Conservation (phyloP, 1,284 basidiomycete species). For the Amylostereum chailletii region DNA sequence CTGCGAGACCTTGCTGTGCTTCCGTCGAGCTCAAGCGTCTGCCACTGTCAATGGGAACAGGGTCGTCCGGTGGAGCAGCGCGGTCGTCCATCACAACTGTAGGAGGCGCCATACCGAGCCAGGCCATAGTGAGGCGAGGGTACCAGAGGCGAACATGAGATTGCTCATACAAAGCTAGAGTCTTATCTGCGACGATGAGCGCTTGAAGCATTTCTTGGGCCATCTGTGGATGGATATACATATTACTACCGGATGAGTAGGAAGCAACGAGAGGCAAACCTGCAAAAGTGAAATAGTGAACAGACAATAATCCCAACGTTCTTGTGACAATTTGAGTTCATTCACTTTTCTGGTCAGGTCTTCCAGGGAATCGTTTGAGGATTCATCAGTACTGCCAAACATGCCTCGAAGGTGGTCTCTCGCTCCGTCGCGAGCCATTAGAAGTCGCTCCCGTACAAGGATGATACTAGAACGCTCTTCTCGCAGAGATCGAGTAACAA, state of each 20-base stretch:
- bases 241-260: not conserved
- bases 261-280: slow-evolving; percentile 19
- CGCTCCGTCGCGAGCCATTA: slow-evolving; percentile 21
- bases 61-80: slow-evolving; percentile 18
- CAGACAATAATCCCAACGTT: slow-evolving; percentile 29
- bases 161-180: slow-evolving; percentile 25
- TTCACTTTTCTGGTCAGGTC: slow-evolving; percentile 17
- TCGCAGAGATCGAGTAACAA: not conserved
- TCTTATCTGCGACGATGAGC: slow-evolving; percentile 25
- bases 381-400: slow-evolving; percentile 19
- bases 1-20: slow-evolving; percentile 20
- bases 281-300: slow-evolving; percentile 37
- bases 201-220: slow-evolving; percentile 31
- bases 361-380: no score
- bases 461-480: no score
- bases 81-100: slow-evolving; percentile 30
- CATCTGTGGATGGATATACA: slow-evolving; percentile 25
- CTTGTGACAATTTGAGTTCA: slow-evolving; percentile 19
- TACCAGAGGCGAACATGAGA: slow-evolving; percentile 32
- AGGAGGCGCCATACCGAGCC: slow-evolving; percentile 38
- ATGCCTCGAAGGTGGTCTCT: slow-evolving; percentile 24
- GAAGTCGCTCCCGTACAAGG: no score
- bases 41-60: slow-evolving; percentile 12
- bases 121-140: slow-evolving; percentile 34
- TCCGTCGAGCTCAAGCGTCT: slow-evolving; percentile 18